phyloP scores from a whole-genome alignment of 2,329 filamentous ascomycete species.

The Cladorrhinum sp. region DNA sequence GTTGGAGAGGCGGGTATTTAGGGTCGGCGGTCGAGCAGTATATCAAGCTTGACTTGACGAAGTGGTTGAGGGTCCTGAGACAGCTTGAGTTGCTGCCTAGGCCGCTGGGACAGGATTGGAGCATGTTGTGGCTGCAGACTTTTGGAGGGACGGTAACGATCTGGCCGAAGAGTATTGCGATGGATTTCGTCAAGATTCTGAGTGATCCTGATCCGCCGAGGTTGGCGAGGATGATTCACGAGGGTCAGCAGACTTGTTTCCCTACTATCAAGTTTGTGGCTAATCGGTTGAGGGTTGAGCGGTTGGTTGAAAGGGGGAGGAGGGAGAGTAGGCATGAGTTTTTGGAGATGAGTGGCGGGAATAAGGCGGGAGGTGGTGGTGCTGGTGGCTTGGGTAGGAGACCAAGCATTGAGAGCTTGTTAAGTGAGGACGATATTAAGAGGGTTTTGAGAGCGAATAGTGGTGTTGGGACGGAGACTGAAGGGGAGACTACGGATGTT shows the following conservation, averaged over 20 bases:
- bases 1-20: slow-evolving; percentile 94
- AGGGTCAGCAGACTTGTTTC: slow-evolving; percentile 84
- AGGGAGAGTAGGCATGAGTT: slow-evolving; percentile 46
- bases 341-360: background rate
- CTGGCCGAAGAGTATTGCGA: slow-evolving; percentile 78
- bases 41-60: slow-evolving; percentile 92
- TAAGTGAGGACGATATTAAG: slow-evolving; percentile 59
- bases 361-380: background rate
- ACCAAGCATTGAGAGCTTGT: slow-evolving; percentile 57
- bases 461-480: slow-evolving; percentile 34
- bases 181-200: slow-evolving; percentile 83
- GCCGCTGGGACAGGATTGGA: slow-evolving; percentile 93
- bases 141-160: slow-evolving; percentile 95
- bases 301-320: slow-evolving; percentile 59
- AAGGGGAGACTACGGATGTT: slow-evolving; percentile 26
- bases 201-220: slow-evolving; percentile 74
- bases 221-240: slow-evolving; percentile 83
- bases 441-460: slow-evolving; percentile 26
- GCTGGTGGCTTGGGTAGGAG: slow-evolving; percentile 31
- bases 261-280: slow-evolving; percentile 88
- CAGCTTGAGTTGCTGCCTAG: slow-evolving; percentile 89
- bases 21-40: slow-evolving; percentile 91
- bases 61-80: slow-evolving; percentile 93
- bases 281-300: slow-evolving; percentile 83
- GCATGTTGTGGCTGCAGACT: slow-evolving; percentile 90